These are phyloP conservation scores for Fusarium sp. DNA, from an alignment of 2,329 filamentous ascomycete species.

Conservation along the genomic window DNA sequence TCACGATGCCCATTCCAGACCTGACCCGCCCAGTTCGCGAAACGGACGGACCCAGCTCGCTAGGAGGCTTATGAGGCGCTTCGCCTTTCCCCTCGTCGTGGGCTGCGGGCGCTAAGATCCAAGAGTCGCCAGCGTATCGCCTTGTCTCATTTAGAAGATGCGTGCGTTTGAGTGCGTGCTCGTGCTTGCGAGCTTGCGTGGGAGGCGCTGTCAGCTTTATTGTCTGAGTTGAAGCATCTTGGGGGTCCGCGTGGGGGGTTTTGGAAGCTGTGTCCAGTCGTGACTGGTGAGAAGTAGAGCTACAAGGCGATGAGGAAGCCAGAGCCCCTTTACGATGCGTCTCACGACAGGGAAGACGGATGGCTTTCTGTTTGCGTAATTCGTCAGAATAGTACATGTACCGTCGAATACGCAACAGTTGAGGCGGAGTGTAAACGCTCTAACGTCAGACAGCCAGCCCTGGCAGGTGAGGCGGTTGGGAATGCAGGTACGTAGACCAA, in stretches of 20 bases:
- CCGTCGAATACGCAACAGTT: neutral
- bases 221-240: neutral
- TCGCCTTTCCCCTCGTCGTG: neutral
- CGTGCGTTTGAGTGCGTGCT: neutral
- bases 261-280: neutral
- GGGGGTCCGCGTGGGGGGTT: slow-evolving; percentile 2
- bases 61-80: neutral
- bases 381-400: neutral
- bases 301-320: neutral
- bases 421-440: neutral
- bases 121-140: neutral
- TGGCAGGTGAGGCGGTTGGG: neutral
- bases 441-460: neutral
- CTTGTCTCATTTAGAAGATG: slow-evolving; percentile 1
- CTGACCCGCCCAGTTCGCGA: neutral
- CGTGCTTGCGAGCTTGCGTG: neutral
- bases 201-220: slow-evolving; percentile 6
- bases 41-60: neutral
- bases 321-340: neutral
- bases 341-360: neutral
- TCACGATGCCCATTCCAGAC: slow-evolving; percentile 11
- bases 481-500: slow-evolving; percentile 14
- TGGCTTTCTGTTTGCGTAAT: neutral
- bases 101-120: neutral
- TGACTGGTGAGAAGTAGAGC: neutral